Evolutionary conservation across 1,139 yeast genomes (phyloP), one percentile per base, ranked within the genome.

Genomic region (Eremothecium sinecaudum): DNA sequence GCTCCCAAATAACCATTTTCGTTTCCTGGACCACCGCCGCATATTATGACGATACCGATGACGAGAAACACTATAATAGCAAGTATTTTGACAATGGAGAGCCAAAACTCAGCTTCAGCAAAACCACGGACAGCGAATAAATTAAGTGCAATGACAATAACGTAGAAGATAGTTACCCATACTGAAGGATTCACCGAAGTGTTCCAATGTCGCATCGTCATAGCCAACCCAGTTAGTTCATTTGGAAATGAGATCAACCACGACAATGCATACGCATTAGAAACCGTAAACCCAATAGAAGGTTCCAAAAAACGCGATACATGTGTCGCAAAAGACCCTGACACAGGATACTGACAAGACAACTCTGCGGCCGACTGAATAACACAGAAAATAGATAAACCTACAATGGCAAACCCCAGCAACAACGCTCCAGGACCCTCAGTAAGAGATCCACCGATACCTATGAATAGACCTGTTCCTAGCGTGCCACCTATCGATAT

Each of bases 361-460:
- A 78, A 56, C 55, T 77, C 84, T 22, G 80, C 79, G 33, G 77
- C 63, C 31, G 79, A 71, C 45, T 75, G 79, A 61, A 75, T 71
- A 10, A 79, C 75, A 52, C 75, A 66, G 53, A 73, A 75, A 57
- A 83, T 63, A 62, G 66, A 63, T 7, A 61, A 49, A 37, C 71
- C 68, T 13, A 64, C 58, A 28, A 67, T 42, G 39, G 54, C 42
- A 68, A 75, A 74, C n/a, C 71, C 75, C 43, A 75, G 69, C 33
- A 73, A 55, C 27, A 72, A 49, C 36, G 72, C 64, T 6, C 69
- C 80, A 12, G 86, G 84, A 28, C 86, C 86, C 17, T 63, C 59
- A 36, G 62, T 55, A 44, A 77, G 63, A 5, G 81, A 77, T 42
- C 62, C 63, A 37, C 83, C 83, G 26, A 73, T 62, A 52, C 80